Base-by-base conservation (phyloP, 1,139 yeast species). In the Zygoascus hellenicus region DNA sequence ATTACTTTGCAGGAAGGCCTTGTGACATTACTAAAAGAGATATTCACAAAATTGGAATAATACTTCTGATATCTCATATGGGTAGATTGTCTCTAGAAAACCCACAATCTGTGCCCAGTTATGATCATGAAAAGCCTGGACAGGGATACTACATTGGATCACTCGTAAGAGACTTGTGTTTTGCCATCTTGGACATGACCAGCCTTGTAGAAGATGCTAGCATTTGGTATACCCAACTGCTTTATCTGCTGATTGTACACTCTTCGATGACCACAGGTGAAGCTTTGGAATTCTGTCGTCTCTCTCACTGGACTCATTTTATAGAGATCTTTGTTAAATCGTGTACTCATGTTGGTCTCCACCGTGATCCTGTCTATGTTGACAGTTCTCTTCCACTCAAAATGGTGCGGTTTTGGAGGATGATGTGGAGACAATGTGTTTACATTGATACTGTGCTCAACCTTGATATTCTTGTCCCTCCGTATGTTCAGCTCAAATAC, bases 341-440 rank as follows among this genome's bases (percentile, higher is more conserved):
- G 11, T 48, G 58, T 13, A 42, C 42, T 32, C 43, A 53, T 28
- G 51, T 51, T 7, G 58, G 58, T 1, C 51, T 57, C 15, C 58
- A 57, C 36, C 46, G 58, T 7, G 59, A 57, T 48, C 58, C 59
- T 1, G 40, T 31, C 14, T 46, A 39, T 17, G 48, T 48, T 33
- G 47, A 37, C 15, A 46, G 42, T 9, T 51, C 50, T 9, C 41
- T 48, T 9, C 54, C 56, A 2, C 35, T 32, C 19, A 39, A 47
- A 15, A 43, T 47, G 40, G 36, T 30, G 16, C 48, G 45, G 16
- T 17, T 54, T 34, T 49, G 59, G 54, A 48, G 56, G 15, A 43
- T 44, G 29, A 38, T 57, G 38, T 57, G 59, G 59, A 48, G 55
- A 33, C 57, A 55, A 43, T 51, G 49, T 17, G 45, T 56, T 5